phyloP scores from a whole-genome alignment of 108 stramenopile species.

The Skeletonema tropicum region DNA sequence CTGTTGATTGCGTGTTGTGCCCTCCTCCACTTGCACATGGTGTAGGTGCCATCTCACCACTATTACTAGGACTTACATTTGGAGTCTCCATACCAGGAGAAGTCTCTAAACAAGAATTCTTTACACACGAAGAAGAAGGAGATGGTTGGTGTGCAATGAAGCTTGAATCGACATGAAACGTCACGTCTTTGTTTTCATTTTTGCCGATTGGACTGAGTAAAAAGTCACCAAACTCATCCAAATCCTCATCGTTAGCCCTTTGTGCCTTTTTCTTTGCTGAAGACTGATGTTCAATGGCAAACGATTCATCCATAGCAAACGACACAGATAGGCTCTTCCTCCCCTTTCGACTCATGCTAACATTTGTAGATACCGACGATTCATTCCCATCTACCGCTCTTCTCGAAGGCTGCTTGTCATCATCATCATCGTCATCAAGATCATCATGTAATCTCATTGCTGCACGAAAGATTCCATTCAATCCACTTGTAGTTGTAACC shows the following conservation, averaged over 20 bases:
- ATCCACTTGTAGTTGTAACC: conserved; percentile 14
- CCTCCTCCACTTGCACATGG: background rate
- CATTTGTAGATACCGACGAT: conserved; percentile 9
- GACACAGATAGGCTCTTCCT: conserved; percentile 31
- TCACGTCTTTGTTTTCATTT: conserved; percentile 13
- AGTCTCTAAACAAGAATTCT: background rate
- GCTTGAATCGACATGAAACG: conserved; percentile 1
- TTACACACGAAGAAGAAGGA: background rate
- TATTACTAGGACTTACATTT: background rate
- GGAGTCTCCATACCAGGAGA: background rate
- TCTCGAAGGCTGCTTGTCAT: background rate
- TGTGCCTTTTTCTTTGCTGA: background rate
- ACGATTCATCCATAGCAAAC: conserved; percentile 37
- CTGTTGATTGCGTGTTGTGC: background rate
- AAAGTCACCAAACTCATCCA: conserved; percentile 16
- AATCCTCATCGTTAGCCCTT: background rate
- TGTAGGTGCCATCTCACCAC: background rate
- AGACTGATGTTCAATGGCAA: conserved; percentile 10
- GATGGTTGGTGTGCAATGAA: background rate
- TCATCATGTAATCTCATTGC: conserved; percentile 35
- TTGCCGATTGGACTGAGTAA: conserved; percentile 14
- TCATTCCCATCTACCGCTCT: conserved; percentile 1
- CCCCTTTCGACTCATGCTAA: background rate
- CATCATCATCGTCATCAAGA: conserved; percentile 16
- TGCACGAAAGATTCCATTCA: conserved; percentile 36